Base-by-base conservation (phyloP, 169 alveolate genomes). In the Babesia gibsoni region DNA sequence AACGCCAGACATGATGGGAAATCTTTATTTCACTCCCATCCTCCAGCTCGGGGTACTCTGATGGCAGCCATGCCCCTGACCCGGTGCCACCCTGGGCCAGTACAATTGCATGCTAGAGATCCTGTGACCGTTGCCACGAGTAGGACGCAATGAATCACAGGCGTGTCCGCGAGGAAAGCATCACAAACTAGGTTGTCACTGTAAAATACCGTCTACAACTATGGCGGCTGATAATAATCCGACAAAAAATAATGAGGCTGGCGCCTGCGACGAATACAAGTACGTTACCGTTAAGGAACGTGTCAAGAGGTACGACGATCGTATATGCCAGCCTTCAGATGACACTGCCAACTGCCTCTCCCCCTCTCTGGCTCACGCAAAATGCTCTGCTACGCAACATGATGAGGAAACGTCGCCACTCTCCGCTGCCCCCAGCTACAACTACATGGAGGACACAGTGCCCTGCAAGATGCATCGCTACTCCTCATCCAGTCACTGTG, bases 211-310 rank as follows among this genome's bases (percentile, higher is more conserved):
- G n/a, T n/a, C n/a, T n/a, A n/a, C n/a, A n/a, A n/a, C n/a, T n/a
- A 20, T 23, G 18, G 59, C 59, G 59, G 7, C 59, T 1, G 3
- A 9, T n/a, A 3, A 5, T 35, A 20, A 9, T 20, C 42, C 29
- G 37, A n/a, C 9, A 9, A 2, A n/a, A n/a, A n/a, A 16, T 41
- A 41, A 41, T 16, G 48, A 41, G 16, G 16, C 16, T 41, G 16
- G 16, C 48, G 16, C 48, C 16, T 41, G 48, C 16, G 3, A 35
- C 30, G 32, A 33, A 2, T 10, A 32, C 49, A 18, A 30, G 9
- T 23, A 33, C 1, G 30, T 56, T 32, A 33, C 67, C 52, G 67
- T 56, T 9, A 56, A 56, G 67, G 67, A 56, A 2, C 67, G 67
- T 9, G 6, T 56, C 14, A 9, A n/a, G 37, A 23, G 1, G 37